Evolutionary conservation across 2,329 filamentous ascomycete species (phyloP).

Genomic region (Paraconiothyrium sp.): DNA sequence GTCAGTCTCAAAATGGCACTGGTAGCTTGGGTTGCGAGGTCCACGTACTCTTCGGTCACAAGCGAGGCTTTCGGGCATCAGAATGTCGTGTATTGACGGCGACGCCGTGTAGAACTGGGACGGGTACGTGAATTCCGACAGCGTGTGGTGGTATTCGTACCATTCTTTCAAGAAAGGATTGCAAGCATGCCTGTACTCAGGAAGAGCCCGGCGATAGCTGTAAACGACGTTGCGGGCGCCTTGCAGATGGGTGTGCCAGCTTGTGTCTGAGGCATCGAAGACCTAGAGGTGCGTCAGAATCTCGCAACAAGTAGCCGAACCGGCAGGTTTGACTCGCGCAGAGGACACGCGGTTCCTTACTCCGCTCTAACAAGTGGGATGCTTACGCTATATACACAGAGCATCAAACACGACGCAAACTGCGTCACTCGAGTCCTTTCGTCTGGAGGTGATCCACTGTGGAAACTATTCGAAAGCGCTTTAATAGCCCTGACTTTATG

Average conservation of each 20-base stretch:
- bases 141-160: slow-evolving; percentile 60
- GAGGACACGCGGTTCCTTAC: background rate
- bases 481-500: slow-evolving; percentile 57
- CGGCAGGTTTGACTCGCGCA: background rate
- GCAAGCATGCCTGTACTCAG: slow-evolving; percentile 20
- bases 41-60: background rate
- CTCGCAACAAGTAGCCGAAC: background rate
- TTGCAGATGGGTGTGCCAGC: slow-evolving; percentile 58
- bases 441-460: slow-evolving; percentile 23
- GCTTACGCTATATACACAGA: slow-evolving; percentile 60
- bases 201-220: background rate
- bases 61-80: background rate
- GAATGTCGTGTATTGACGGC: slow-evolving; percentile 23
- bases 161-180: slow-evolving; percentile 56
- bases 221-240: slow-evolving; percentile 41
- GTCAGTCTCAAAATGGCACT: background rate
- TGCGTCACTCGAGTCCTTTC: slow-evolving; percentile 44
- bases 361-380: background rate
- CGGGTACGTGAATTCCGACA: slow-evolving; percentile 56
- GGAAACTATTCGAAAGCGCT: slow-evolving; percentile 52
- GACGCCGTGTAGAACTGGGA: slow-evolving; percentile 30
- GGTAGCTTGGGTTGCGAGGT: background rate
- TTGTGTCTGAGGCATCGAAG: slow-evolving; percentile 59
- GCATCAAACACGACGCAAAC: slow-evolving; percentile 61
- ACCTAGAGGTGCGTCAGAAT: slow-evolving; percentile 47